These are phyloP conservation scores for Botrytis elliptica DNA, from an alignment of 2,329 filamentous ascomycete species.

Conservation along the genomic window DNA sequence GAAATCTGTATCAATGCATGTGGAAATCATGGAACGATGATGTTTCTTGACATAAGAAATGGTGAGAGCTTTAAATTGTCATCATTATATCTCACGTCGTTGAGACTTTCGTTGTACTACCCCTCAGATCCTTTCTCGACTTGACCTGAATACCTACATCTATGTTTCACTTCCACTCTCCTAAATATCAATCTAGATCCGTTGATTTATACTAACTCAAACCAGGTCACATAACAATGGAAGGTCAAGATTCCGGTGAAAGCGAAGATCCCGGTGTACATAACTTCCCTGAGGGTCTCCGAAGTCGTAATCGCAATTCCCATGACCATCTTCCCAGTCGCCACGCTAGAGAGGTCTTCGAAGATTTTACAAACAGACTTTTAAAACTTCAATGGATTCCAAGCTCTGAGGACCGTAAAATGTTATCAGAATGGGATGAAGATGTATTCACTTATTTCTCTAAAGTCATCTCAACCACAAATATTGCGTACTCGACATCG, in stretches of 20 bases:
- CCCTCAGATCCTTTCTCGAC: not conserved
- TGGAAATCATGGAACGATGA: not conserved
- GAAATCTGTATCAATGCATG: constrained; percentile 3
- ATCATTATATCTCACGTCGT: not conserved
- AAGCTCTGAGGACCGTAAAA: not conserved
- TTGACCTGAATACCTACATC: too few species aligned
- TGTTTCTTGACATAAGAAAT: constrained; percentile 15
- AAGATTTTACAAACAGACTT: constrained; percentile 20
- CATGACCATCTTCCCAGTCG: constrained; percentile 19
- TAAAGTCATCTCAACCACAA: not conserved
- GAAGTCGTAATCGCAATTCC: not conserved
- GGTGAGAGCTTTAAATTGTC: not conserved
- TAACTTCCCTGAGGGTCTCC: too few species aligned
- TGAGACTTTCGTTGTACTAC: not conserved
- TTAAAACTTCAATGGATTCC: constrained; percentile 26
- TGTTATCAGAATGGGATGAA: not conserved
- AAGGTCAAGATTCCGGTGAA: not conserved
- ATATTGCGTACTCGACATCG: not conserved
- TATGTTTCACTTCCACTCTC: not conserved
- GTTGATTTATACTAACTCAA: not conserved
- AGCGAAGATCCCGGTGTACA: not conserved
- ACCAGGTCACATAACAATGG: constrained; percentile 9
- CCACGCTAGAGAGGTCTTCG: constrained; percentile 20
- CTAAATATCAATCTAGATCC: not conserved
- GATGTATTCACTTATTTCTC: not conserved